Evolutionary conservation across 1,284 basidiomycete genomes (phyloP).

Genomic region (Omphalotus olearius): DNA sequence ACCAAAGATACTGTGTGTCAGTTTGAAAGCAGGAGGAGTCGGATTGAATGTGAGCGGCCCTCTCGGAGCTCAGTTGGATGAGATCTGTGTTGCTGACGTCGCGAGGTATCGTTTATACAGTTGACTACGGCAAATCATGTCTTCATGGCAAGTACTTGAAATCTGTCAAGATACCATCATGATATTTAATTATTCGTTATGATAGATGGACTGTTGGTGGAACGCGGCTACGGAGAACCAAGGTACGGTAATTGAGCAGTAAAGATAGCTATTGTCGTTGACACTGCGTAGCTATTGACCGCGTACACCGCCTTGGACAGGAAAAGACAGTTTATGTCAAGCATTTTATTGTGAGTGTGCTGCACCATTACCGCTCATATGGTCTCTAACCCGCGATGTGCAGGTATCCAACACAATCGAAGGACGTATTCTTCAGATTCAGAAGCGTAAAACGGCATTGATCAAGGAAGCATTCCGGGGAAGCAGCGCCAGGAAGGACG

Average conservation of each 20-base stretch:
- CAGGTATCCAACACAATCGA: constrained; percentile 75
- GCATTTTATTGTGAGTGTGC: constrained; percentile 75
- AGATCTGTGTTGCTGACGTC: constrained; percentile 2
- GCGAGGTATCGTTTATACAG: constrained; percentile 29
- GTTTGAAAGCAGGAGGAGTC: constrained; percentile 92
- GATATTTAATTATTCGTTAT: neutral
- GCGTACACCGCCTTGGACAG: constrained; percentile 83
- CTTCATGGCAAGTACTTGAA: constrained; percentile 62
- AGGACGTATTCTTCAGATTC: constrained; percentile 82
- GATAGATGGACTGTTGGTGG: constrained; percentile 97
- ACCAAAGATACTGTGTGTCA: constrained; percentile 82
- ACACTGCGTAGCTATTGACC: constrained; percentile 56
- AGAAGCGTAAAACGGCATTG: constrained; percentile 84
- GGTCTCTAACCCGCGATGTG: no score
- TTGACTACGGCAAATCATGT: constrained; percentile 78
- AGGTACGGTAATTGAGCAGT: constrained; percentile 43
- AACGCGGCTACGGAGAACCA: constrained; percentile 86
- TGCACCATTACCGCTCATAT: neutral
- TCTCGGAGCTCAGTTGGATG: neutral
- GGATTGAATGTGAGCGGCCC: constrained; percentile 69
- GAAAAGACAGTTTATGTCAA: constrained; percentile 85
- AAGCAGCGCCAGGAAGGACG: constrained; percentile 23
- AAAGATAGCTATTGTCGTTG: no score
- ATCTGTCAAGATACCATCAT: constrained; percentile 1
- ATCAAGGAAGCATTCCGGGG: constrained; percentile 77